Evolutionary conservation across 257 asterid species (phyloP), one percentile per base, ranked within the genome.

Genomic region (Solanum etuberosum): DNA sequence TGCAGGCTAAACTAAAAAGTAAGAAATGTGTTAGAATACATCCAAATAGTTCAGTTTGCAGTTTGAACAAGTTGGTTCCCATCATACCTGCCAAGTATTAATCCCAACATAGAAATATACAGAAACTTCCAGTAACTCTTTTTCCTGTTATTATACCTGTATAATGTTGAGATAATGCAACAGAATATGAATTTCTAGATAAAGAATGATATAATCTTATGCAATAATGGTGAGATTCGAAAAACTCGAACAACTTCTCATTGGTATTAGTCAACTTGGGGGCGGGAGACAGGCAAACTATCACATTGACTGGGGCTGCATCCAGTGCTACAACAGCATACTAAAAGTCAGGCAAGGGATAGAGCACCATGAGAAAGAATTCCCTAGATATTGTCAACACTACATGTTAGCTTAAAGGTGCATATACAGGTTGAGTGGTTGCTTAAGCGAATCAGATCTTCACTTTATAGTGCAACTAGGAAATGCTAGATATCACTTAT

Each of bases 101-200:
- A 91, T 57, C 98, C 99, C 91, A 95, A 90, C 96, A 97, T 86
- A 87, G 89, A 93, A 83, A 94, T 72, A 84, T 92, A 91, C 68
- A 97, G 95, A 93, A 86, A 90, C 83, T 91, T 94, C 99, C 99
- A 97, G 59, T 92, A 89, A 82, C 96, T 86, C 91, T 97, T 97
- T 88, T 88, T 95, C 92, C 98, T 89, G 86, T 97, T 97, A 95
- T 94, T 97, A 92, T 93, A 95, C 90, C 99, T 97, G 92, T 85
- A 87, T 63, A 91, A 90, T 57, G 29, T 83, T 46, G 72, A 84
- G 76, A 77, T 67, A 32, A 73, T 31, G 59, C 77, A 70, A 74
- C 4, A 70, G 25, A 46, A 46, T 9, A 27, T 7, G 67, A 46
- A 27, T 46, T n/a, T 78, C 63, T 42, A 42, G n/a, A 43, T 57